These are phyloP conservation scores for Kandelia obovata DNA, from an alignment of 345 rosid species.

Conservation along the genomic window DNA sequence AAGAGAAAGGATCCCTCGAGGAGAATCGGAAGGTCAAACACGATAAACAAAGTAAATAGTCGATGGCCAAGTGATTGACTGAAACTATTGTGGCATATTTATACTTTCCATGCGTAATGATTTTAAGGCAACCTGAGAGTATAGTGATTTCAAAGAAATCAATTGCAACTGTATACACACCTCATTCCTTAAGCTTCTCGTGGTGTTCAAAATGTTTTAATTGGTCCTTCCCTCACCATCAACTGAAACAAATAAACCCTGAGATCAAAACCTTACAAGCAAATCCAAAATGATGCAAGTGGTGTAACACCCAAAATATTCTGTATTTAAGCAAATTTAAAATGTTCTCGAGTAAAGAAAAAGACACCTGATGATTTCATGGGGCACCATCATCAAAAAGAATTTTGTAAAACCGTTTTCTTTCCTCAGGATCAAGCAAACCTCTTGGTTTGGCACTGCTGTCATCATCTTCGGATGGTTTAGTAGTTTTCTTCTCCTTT, in stretches of 20 bases:
- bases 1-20: not conserved
- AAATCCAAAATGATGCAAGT: not conserved
- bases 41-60: too few relatives aligned
- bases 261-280: not conserved
- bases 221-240: too few relatives aligned
- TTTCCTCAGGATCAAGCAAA: conserved; percentile 75
- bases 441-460: conserved; percentile 45
- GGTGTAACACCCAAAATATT: not conserved
- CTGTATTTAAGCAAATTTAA: not conserved
- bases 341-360: not conserved
- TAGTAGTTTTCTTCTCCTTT: conserved; percentile 32
- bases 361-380: conserved; percentile 15
- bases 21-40: not conserved
- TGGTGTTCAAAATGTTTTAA: too few relatives aligned
- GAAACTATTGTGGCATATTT: too few relatives aligned
- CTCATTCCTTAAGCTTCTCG: too few relatives aligned
- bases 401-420: conserved; percentile 73
- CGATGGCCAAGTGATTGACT: too few relatives aligned
- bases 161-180: too few relatives aligned
- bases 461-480: conserved; percentile 43
- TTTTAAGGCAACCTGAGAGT: too few relatives aligned
- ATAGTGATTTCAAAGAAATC: too few relatives aligned
- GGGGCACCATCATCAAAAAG: conserved; percentile 54
- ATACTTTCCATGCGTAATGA: too few relatives aligned
- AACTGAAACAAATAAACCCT: too few relatives aligned